These are phyloP conservation scores for maize (Zea mays) DNA, from an alignment of 176 grass and related monocot species.

Conservation along the genomic window DNA sequence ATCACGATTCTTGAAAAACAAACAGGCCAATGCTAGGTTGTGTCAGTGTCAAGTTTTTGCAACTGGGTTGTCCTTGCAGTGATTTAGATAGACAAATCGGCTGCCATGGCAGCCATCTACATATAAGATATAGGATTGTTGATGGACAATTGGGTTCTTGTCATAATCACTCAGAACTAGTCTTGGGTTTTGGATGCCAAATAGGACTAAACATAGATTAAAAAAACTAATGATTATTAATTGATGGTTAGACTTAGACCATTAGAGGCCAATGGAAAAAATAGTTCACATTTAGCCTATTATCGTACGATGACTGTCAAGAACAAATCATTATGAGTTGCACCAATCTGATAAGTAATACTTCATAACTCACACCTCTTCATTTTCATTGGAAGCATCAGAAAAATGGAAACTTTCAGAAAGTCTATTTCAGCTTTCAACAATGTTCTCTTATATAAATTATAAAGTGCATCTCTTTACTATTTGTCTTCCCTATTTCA, in stretches of 20 bases:
- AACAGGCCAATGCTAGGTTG: background rate
- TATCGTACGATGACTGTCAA: background rate
- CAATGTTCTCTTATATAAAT: background rate
- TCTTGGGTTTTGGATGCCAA: background rate
- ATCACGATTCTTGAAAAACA: background rate
- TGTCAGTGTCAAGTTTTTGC: background rate
- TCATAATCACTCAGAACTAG: background rate
- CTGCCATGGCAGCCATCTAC: background rate
- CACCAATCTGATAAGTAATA: background rate
- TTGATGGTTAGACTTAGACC: background rate
- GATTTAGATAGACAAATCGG: background rate
- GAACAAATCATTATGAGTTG: background rate
- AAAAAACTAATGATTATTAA: background rate
- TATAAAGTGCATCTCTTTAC: background rate
- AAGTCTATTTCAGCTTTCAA: background rate
- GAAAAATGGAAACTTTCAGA: background rate
- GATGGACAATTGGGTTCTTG: background rate
- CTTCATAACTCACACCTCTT: background rate
- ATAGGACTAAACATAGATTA: background rate
- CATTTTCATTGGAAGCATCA: background rate
- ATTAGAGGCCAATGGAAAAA: background rate
- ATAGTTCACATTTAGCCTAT: background rate
- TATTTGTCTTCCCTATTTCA: background rate
- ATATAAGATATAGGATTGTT: background rate
- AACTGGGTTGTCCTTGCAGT: constrained; percentile 1